Evolutionary conservation across 306 rosid genomes (phyloP).

Genomic region (Fagus crenata): DNA sequence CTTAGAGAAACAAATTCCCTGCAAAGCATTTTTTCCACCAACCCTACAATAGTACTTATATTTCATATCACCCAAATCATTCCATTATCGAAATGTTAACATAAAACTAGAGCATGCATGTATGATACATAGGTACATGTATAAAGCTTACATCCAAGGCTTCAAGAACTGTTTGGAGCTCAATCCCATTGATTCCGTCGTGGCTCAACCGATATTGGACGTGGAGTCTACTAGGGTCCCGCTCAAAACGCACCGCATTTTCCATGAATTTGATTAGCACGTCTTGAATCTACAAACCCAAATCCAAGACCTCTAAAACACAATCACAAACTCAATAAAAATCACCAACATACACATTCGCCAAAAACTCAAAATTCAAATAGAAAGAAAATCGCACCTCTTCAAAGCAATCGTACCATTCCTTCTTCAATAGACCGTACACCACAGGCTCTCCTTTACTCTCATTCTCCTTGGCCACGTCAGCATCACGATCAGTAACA

Average conservation of each 20-base stretch:
- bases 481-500: constrained; percentile 29
- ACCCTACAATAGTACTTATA: background rate
- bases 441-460: constrained; percentile 70
- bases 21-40: background rate
- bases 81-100: background rate
- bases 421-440: constrained; percentile 68
- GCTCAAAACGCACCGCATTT: constrained; percentile 75
- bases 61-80: background rate
- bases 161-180: constrained; percentile 64
- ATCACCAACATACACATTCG: constrained; percentile 38
- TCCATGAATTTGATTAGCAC: constrained; percentile 70
- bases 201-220: constrained; percentile 52
- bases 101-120: background rate
- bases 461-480: constrained; percentile 42
- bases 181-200: constrained; percentile 44
- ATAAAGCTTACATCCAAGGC: constrained; percentile 78
- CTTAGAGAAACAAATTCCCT: constrained; percentile 11
- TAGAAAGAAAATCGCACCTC: constrained; percentile 50
- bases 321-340: constrained; percentile 68
- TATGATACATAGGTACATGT: background rate
- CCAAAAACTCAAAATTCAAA: constrained; percentile 5
- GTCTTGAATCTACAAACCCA: constrained; percentile 97
- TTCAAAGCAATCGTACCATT: constrained; percentile 80
- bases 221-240: constrained; percentile 46
- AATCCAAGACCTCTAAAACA: constrained; percentile 81